Evolutionary conservation across 805 yeast species (phyloP).

Genomic region (Spathaspora sp.): DNA sequence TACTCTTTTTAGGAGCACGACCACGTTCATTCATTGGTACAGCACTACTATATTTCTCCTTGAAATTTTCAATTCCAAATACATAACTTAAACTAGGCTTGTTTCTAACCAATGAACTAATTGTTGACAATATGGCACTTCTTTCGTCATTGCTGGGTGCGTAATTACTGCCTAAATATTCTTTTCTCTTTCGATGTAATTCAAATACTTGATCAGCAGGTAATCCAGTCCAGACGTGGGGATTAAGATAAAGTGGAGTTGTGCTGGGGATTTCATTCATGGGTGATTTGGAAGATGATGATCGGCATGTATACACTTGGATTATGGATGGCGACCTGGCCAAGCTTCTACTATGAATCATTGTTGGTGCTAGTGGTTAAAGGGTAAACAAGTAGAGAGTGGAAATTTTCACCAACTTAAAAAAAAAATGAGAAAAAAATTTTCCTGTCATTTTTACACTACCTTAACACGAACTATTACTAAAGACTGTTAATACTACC

Average conservation of each 20-base stretch:
- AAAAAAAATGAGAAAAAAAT: not conserved
- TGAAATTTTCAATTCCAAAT: slow-evolving; percentile 40
- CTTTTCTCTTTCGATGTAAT: slow-evolving; percentile 57
- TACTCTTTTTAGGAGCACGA: slow-evolving; percentile 34
- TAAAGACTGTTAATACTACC: too few species aligned
- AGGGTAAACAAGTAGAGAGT: too few species aligned
- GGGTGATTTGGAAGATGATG: not conserved
- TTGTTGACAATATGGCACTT: slow-evolving; percentile 39
- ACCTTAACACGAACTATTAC: not conserved
- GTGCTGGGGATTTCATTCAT: not conserved
- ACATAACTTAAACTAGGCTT: slow-evolving; percentile 35
- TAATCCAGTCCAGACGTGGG: slow-evolving; percentile 67
- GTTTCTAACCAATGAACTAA: slow-evolving; percentile 24
- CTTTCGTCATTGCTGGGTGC: slow-evolving; percentile 62
- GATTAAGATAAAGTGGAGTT: slow-evolving; percentile 48
- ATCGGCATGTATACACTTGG: not conserved
- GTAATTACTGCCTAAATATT: slow-evolving; percentile 38
- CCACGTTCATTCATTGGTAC: slow-evolving; percentile 34
- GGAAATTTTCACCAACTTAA: not conserved
- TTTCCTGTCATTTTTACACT: not conserved
- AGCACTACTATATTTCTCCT: slow-evolving; percentile 39
- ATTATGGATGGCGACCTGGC: not conserved
- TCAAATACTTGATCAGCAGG: slow-evolving; percentile 61
- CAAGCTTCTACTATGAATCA: not conserved
- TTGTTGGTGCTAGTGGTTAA: not conserved